Conservation (phyloP, 176 grass and related monocot species). For the Oropetium thomaeum region DNA sequence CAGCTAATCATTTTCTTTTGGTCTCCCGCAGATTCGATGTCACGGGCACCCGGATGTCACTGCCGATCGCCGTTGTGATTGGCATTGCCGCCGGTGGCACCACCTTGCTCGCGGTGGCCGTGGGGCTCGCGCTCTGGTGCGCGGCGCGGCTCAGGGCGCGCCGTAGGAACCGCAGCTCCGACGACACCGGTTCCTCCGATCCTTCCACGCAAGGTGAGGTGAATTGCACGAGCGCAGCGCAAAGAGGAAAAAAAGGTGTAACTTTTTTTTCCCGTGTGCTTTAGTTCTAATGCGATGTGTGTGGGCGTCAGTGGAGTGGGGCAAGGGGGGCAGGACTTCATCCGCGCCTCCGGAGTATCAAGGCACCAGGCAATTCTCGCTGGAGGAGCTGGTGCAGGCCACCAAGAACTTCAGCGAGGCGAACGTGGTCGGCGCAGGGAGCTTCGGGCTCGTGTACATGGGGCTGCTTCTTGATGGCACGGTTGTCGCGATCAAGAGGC, state of each 20-base stretch:
- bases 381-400: slow-evolving; percentile 73
- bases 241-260: neutral
- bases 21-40: slow-evolving; percentile 71
- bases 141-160: slow-evolving; percentile 32
- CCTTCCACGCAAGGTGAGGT: slow-evolving; percentile 84
- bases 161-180: slow-evolving; percentile 63
- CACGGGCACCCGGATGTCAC: slow-evolving; percentile 72
- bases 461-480: slow-evolving; percentile 87
- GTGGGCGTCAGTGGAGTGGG: slow-evolving; percentile 74
- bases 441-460: slow-evolving; percentile 92
- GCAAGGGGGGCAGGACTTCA: slow-evolving; percentile 46
- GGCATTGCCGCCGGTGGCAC: slow-evolving; percentile 64
- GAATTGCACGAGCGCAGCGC: slow-evolving; percentile 5
- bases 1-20: neutral
- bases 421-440: slow-evolving; percentile 75
- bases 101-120: slow-evolving; percentile 33
- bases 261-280: neutral
- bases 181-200: slow-evolving; percentile 88
- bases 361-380: slow-evolving; percentile 56
- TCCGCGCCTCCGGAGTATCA: slow-evolving; percentile 43
- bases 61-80: slow-evolving; percentile 61
- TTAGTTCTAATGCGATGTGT: neutral
- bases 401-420: slow-evolving; percentile 74
- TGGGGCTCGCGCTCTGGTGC: slow-evolving; percentile 50
- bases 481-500: slow-evolving; percentile 81